Evolutionary conservation across 1,284 basidiomycete species (phyloP).

Genomic region (Waitea zeae): DNA sequence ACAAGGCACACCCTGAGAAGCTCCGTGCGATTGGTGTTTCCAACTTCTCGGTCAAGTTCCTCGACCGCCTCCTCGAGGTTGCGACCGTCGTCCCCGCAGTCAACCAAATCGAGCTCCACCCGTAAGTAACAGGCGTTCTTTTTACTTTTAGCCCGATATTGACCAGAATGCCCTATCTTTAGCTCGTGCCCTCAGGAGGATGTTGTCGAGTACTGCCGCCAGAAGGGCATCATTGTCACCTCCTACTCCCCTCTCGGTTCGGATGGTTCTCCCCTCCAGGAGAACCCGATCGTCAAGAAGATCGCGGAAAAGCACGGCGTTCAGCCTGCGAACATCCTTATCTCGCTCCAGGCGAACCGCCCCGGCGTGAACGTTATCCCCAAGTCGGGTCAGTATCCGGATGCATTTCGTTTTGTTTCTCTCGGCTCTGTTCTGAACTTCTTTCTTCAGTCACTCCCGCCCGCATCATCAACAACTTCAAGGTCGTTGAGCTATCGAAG

Average conservation of each 20-base stretch:
- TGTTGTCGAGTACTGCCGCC: constrained; percentile 38
- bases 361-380: constrained; percentile 22
- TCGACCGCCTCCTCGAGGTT: constrained; percentile 38
- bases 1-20: constrained; percentile 46
- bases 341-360: constrained; percentile 51
- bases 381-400: background rate
- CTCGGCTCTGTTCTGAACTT: constrained; percentile 26
- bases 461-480: constrained; percentile 38
- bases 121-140: constrained; percentile 30
- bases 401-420: background rate
- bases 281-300: constrained; percentile 32
- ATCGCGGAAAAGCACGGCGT: constrained; percentile 37
- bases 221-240: constrained; percentile 49
- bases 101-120: constrained; percentile 71
- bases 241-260: constrained; percentile 71
- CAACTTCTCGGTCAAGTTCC: constrained; percentile 47
- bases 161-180: constrained; percentile 6
- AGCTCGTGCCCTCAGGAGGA: constrained; percentile 49
- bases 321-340: constrained; percentile 35
- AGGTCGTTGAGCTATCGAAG: constrained; percentile 34
- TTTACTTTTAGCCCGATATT: too few species aligned
- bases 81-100: constrained; percentile 59
- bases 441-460: constrained; percentile 44
- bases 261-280: constrained; percentile 53
- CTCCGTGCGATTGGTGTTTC: constrained; percentile 63